Conservation (phyloP, 2,329 filamentous ascomycete genomes). For the Ambrosiella cleistominuta region DNA sequence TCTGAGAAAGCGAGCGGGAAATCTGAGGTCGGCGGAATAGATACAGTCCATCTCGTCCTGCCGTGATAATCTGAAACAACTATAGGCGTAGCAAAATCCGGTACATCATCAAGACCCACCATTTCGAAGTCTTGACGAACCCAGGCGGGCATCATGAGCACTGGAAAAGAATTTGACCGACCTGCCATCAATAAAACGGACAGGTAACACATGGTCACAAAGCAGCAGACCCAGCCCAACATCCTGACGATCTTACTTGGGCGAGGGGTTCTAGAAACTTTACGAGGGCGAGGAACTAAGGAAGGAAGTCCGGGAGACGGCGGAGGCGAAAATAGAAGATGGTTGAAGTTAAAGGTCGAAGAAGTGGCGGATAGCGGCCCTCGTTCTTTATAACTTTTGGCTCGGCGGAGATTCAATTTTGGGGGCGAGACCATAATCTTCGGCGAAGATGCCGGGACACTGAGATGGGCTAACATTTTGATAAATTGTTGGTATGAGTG, state of each 20-base stretch:
- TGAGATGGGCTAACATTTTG: constrained; percentile 29
- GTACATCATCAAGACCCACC: constrained; percentile 46
- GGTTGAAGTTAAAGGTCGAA: constrained; percentile 47
- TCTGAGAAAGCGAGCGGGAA: constrained; percentile 51
- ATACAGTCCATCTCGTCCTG: constrained; percentile 60
- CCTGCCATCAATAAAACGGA: constrained; percentile 18
- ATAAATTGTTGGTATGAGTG: constrained; percentile 6
- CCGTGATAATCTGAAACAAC: constrained; percentile 49
- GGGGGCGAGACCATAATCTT: constrained; percentile 37
- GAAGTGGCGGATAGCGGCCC: constrained; percentile 41
- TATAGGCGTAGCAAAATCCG: constrained; percentile 55
- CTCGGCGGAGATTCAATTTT: constrained; percentile 40
- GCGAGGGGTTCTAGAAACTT: constrained; percentile 37
- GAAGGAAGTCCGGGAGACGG: constrained; percentile 56
- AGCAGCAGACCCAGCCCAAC: constrained; percentile 34
- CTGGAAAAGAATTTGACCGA: constrained; percentile 17
- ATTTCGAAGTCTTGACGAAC: constrained; percentile 41
- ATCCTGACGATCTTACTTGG: constrained; percentile 40
- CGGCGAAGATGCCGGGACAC: constrained; percentile 28
- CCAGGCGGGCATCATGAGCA: constrained; percentile 12
- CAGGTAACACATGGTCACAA: constrained; percentile 35
- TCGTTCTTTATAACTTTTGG: constrained; percentile 40
- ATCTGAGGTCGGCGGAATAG: constrained; percentile 46
- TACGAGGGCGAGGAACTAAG: constrained; percentile 46
- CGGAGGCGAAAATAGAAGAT: constrained; percentile 48